Evolutionary conservation across 768 basidiomycete species (phyloP), one percentile per base, ranked within the genome.

Genomic region (Exidia glandulosa): DNA sequence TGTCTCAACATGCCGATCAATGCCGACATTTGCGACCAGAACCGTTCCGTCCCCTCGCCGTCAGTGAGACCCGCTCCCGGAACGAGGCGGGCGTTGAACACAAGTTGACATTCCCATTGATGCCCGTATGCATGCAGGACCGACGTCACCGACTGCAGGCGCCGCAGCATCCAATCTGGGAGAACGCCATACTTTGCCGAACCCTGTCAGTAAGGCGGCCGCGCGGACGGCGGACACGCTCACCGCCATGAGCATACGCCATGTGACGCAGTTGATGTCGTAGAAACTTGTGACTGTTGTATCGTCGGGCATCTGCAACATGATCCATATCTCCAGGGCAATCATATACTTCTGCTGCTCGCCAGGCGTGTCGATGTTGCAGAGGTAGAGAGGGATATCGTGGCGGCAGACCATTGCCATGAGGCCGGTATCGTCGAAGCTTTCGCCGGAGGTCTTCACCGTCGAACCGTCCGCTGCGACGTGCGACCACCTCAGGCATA

Each of bases 291-390:
- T 50, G 4, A 74, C 63, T 1, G 69, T 74, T 9, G 70, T 66
- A 0, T 62, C 1, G 0, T 60, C 27, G 0, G 76, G 78, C 1
- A 78, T 55, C 0, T 69, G 56, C 0, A 56, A 57, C 55, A 68
- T 70, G 3, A 76, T 58, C 30, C 70, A 60, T 32, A 71, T 60
- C 6, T 77, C 61, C 0, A 76, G 64, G 0, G 73, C 65, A 3
- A 77, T 63, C 25, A 68, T 66, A 61, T 72, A 77, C 25, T 75
- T 70, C 56, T 76, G 72, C 60, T 75, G 64, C 58, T 76, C 71
- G 4, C 75, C 72, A 14, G 74, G 67, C 1, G 73, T 67, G 61
- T n/a, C n/a, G n/a, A n/a, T n/a, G n/a, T n/a, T n/a, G n/a, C n/a
- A n/a, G n/a, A n/a, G n/a, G n/a, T n/a, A 72, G 0, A 77, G 58